phyloP scores from a whole-genome alignment of 495 filamentous ascomycete genomes.

The Cudoniella acicularis region DNA sequence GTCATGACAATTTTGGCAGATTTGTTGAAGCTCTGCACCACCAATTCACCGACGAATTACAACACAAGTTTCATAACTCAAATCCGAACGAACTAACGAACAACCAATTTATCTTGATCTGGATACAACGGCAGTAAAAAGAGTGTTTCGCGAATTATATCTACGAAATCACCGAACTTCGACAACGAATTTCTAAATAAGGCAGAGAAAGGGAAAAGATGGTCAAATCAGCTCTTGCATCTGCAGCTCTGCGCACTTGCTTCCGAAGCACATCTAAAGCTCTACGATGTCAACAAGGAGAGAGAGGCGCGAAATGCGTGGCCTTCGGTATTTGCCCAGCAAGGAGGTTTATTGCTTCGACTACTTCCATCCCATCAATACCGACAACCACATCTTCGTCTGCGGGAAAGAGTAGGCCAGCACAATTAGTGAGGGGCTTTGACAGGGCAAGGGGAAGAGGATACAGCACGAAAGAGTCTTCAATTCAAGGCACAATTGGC shows the following conservation, averaged over 20 bases:
- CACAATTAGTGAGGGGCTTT: not conserved
- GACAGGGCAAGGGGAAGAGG: slow-evolving; percentile 1
- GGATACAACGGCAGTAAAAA: too few species aligned
- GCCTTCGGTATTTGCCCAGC: slow-evolving; percentile 6
- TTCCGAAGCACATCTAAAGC: slow-evolving; percentile 3
- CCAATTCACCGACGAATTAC: too few species aligned
- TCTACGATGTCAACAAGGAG: slow-evolving; percentile 6
- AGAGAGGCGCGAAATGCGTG: slow-evolving; percentile 4
- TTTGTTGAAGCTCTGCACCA: too few species aligned
- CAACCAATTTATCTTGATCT: too few species aligned
- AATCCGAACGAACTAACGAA: too few species aligned
- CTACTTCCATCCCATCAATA: not conserved
- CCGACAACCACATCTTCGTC: not conserved
- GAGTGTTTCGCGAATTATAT: too few species aligned
- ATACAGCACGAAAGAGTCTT: slow-evolving; percentile 1
- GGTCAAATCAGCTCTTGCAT: too few species aligned
- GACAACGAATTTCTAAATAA: too few species aligned
- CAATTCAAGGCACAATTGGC: slow-evolving; percentile 11
- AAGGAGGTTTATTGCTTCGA: not conserved
- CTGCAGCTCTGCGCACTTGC: slow-evolving; percentile 9
- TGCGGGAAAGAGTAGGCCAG: not conserved
- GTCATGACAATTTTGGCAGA: too few species aligned
- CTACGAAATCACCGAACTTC: too few species aligned
- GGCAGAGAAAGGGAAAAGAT: too few species aligned
- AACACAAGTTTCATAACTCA: too few species aligned